These are phyloP conservation scores for Sphaerosporella brunnea DNA, from an alignment of 495 filamentous ascomycete genomes.

Conservation along the genomic window DNA sequence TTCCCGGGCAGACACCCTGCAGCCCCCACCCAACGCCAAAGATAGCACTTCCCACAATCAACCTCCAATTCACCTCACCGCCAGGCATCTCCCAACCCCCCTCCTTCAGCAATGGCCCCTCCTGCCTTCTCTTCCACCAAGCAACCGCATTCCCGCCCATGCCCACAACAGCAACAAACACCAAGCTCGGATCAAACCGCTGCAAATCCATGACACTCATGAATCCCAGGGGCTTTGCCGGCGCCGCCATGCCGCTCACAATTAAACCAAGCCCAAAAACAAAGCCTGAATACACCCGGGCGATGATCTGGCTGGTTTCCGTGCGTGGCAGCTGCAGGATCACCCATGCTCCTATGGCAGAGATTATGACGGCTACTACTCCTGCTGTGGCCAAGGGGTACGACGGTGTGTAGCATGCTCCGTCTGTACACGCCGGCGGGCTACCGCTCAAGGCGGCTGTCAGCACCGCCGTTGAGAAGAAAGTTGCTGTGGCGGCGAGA, in stretches of 20 bases:
- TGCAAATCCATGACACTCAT: slow-evolving; percentile 29
- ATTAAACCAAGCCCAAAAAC: slow-evolving; percentile 39
- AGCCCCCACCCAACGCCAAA: slow-evolving; percentile 43
- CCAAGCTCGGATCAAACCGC: slow-evolving; percentile 35
- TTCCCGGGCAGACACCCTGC: slow-evolving; percentile 39
- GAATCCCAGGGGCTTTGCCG: slow-evolving; percentile 38
- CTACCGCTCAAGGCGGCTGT: slow-evolving; percentile 31
- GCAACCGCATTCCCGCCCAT: slow-evolving; percentile 24
- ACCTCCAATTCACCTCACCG: slow-evolving; percentile 38
- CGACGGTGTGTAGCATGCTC: slow-evolving; percentile 35
- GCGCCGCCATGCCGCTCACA: slow-evolving; percentile 38
- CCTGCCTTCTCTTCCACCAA: slow-evolving; percentile 16
- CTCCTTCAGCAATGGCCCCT: slow-evolving; percentile 29
- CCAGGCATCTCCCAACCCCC: slow-evolving; percentile 36
- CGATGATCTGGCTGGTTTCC: slow-evolving; percentile 22
- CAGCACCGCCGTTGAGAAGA: slow-evolving; percentile 36
- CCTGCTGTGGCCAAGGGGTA: slow-evolving; percentile 31
- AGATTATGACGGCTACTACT: slow-evolving; percentile 15
- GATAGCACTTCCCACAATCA: slow-evolving; percentile 33
- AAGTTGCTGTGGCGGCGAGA: slow-evolving; percentile 36
- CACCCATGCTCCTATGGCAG: slow-evolving; percentile 28
- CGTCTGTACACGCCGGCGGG: slow-evolving; percentile 14
- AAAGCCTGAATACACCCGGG: slow-evolving; percentile 33
- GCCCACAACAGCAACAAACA: slow-evolving; percentile 35
- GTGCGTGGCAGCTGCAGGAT: slow-evolving; percentile 24